Percentiles rank a stretch among this genome's conserved stretches.
Evolutionary conservation across 139 green algal genomes (phyloP).

Genomic region (Picochlorum sp.): DNA sequence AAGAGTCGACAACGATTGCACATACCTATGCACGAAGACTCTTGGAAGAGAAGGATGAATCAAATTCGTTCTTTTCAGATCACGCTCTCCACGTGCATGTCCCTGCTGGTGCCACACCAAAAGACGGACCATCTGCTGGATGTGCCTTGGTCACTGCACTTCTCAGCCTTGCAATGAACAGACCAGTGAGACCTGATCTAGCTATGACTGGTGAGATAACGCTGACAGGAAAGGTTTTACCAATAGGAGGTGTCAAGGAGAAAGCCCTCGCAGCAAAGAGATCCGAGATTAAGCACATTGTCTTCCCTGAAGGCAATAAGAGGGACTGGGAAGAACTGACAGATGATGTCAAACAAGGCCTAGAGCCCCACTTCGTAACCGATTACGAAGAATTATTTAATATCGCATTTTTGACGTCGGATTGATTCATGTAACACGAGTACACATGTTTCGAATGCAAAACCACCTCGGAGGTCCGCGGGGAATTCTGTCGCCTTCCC

Average conservation of each 20-base stretch:
- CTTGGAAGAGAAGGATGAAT: slow-evolving; percentile 9
- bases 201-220: slow-evolving; percentile 95
- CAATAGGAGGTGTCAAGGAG: slow-evolving; percentile 90
- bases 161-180: slow-evolving; percentile 74
- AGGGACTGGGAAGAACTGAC: slow-evolving; percentile 88
- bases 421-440: too few species aligned
- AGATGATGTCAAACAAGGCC: slow-evolving; percentile 68
- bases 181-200: slow-evolving; percentile 56
- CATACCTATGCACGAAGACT: slow-evolving; percentile 80
- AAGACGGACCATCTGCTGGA: slow-evolving; percentile 85
- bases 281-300: slow-evolving; percentile 49
- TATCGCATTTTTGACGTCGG: slow-evolving; percentile 47
- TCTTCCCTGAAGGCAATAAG: slow-evolving; percentile 88
- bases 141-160: slow-evolving; percentile 90
- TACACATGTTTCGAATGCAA: too few species aligned
- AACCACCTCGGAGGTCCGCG: too few species aligned
- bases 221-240: slow-evolving; percentile 86
- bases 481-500: too few species aligned
- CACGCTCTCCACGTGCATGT: slow-evolving; percentile 88
- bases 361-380: slow-evolving; percentile 78
- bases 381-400: slow-evolving; percentile 79
- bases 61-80: slow-evolving; percentile 43
- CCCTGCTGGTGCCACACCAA: slow-evolving; percentile 83
- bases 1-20: slow-evolving; percentile 83
- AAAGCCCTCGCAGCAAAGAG: slow-evolving; percentile 81